Conservation (phyloP, 768 basidiomycete genomes). For the Amanita phalloides region DNA sequence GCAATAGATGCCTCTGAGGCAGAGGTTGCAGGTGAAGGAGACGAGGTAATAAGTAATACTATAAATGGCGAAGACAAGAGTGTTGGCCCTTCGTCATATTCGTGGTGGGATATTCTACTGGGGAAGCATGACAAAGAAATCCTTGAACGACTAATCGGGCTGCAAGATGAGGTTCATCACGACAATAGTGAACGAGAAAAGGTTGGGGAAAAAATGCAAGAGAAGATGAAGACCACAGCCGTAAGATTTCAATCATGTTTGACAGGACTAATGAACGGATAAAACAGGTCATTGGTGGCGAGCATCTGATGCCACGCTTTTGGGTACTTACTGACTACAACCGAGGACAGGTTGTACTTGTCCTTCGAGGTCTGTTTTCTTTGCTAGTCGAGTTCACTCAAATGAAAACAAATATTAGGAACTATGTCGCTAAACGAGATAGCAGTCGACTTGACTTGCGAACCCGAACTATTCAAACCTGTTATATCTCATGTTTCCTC, state of each 20-base stretch:
- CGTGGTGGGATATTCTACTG: slow-evolving; percentile 78
- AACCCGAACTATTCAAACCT: slow-evolving; percentile 56
- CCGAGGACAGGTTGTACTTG: slow-evolving; percentile 64
- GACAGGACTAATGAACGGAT: background rate
- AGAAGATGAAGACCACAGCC: slow-evolving; percentile 43
- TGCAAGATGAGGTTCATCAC: slow-evolving; percentile 11
- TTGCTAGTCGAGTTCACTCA: background rate
- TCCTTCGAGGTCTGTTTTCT: slow-evolving; percentile 41
- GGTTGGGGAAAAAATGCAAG: slow-evolving; percentile 19
- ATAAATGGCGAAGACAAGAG: background rate
- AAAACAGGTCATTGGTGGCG: slow-evolving; percentile 41
- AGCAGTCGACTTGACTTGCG: slow-evolving; percentile 78
- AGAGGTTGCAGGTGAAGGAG: slow-evolving; percentile 39
- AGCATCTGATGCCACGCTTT: slow-evolving; percentile 69
- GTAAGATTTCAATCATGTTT: slow-evolving; percentile 15
- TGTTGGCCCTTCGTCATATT: slow-evolving; percentile 25
- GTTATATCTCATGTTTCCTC: slow-evolving; percentile 19
- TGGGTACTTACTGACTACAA: slow-evolving; percentile 82
- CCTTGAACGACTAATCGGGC: slow-evolving; percentile 51
- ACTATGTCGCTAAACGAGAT: slow-evolving; percentile 86
- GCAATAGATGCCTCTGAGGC: slow-evolving; percentile 66
- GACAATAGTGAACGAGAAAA: slow-evolving; percentile 13
- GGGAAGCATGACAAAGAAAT: slow-evolving; percentile 80
- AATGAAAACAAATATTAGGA: slow-evolving; percentile 23
- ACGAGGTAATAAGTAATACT: background rate